Conservation (phyloP, 1,284 basidiomycete genomes). For the Malassezia obtusa region DNA sequence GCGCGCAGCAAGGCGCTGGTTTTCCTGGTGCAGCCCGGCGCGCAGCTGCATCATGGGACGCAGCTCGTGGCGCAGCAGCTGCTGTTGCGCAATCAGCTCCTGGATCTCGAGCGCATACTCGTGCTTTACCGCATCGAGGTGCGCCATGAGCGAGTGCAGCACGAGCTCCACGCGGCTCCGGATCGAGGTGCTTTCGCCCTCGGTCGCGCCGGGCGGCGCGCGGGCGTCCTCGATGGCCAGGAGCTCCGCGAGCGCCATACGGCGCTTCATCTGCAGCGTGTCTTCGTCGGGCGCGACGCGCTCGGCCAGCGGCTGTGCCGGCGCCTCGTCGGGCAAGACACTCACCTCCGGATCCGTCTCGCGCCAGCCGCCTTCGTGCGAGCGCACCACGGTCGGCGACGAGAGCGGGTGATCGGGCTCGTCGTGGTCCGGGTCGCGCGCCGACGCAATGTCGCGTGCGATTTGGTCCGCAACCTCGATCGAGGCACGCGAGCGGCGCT, state of each 20-base stretch:
- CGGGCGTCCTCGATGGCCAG: neutral
- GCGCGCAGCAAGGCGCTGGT: slow-evolving; percentile 1
- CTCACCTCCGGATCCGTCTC: neutral
- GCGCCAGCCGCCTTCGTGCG: neutral
- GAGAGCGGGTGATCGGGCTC: neutral
- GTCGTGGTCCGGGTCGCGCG: neutral
- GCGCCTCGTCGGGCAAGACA: neutral
- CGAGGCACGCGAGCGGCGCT: neutral
- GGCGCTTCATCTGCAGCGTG: slow-evolving; percentile 8
- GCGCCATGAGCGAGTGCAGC: slow-evolving; percentile 6
- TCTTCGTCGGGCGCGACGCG: neutral
- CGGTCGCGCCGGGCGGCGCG: neutral
- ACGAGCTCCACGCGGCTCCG: slow-evolving; percentile 2
- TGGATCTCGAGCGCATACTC: slow-evolving; percentile 8
- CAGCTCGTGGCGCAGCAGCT: slow-evolving; percentile 5
- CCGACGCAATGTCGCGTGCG: neutral
- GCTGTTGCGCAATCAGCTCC: slow-evolving; percentile 1
- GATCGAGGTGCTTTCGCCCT: neutral
- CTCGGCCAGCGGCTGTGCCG: neutral
- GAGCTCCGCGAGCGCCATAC: slow-evolving; percentile 11
- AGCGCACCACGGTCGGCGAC: neutral
- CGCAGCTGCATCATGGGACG: slow-evolving; percentile 10
- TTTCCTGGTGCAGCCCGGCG: slow-evolving; percentile 7
- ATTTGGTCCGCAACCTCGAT: neutral
- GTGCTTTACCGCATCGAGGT: slow-evolving; percentile 12